These are phyloP conservation scores for Chlorella ohadii DNA, from an alignment of 139 green algal species.

Conservation along the genomic window DNA sequence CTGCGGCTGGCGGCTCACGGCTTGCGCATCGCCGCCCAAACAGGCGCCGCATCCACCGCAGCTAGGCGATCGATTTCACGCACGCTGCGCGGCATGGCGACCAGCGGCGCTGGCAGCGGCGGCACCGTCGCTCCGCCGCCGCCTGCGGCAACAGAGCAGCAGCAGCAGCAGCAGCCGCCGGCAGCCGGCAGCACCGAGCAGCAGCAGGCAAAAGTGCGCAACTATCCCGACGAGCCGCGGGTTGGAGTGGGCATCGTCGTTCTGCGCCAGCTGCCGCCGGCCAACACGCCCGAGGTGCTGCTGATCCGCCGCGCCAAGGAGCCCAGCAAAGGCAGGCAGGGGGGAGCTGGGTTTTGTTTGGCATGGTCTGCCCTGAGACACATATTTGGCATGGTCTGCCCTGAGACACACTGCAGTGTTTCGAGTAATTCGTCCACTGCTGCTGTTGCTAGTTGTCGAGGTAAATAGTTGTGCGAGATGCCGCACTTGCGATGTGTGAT, in stretches of 20 bases:
- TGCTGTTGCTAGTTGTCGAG: too few species aligned
- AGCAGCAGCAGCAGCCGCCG: not conserved
- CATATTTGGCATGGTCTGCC: too few species aligned
- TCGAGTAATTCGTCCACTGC: too few species aligned
- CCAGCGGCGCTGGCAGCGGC: not conserved
- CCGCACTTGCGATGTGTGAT: too few species aligned
- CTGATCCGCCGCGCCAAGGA: constrained; percentile 65
- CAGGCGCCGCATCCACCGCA: not conserved
- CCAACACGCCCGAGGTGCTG: constrained; percentile 55
- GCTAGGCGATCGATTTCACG: not conserved
- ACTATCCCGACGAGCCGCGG: constrained; percentile 55
- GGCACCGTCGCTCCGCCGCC: not conserved
- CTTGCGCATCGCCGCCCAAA: too few species aligned
- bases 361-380: too few species aligned
- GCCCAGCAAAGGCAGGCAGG: constrained; percentile 54
- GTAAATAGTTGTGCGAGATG: too few species aligned
- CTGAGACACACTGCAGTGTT: too few species aligned
- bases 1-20: too few species aligned
- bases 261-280: constrained; percentile 36
- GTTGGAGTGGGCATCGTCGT: constrained; percentile 64
- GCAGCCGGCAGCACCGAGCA: not conserved
- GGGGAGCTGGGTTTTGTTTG: constrained; percentile 9
- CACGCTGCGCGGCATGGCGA: not conserved
- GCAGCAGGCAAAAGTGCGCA: constrained; percentile 1
- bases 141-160: not conserved